Evolutionary conservation across 129 eudicot species (phyloP).

Genomic region (Ambrosia artemisiifolia): DNA sequence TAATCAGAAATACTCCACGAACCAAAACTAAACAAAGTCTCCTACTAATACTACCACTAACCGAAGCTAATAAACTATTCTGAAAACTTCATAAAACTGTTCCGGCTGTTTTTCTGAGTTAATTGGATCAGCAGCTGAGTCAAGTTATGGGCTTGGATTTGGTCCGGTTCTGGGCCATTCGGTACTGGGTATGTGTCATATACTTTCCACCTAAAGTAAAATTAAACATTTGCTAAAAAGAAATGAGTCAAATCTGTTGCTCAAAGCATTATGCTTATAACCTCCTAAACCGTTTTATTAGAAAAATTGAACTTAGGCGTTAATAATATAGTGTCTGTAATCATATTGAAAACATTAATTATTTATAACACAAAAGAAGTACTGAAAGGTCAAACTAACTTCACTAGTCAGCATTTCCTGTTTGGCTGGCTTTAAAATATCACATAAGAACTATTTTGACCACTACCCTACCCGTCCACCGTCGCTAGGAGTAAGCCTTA

Average conservation of each 20-base stretch:
- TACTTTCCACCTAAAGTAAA: not conserved
- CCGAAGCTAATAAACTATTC: too few relatives aligned
- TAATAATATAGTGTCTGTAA: not conserved
- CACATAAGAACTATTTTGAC: not conserved
- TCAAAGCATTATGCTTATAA: not conserved
- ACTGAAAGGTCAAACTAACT: not conserved
- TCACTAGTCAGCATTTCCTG: not conserved
- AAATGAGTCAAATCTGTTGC: not conserved
- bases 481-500: too few relatives aligned
- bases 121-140: too few relatives aligned
- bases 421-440: not conserved
- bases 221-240: not conserved
- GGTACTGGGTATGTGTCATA: not conserved
- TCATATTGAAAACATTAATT: not conserved
- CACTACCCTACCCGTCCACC: not conserved
- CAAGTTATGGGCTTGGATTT: too few relatives aligned
- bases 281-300: not conserved
- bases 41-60: too few relatives aligned
- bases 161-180: too few relatives aligned
- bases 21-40: too few relatives aligned
- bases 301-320: not conserved
- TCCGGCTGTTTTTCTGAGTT: too few relatives aligned
- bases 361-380: not conserved
- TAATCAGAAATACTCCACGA: too few relatives aligned
- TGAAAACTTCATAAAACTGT: too few relatives aligned